Evolutionary conservation across 108 stramenopile genomes (phyloP).

Genomic region (Skeletonema potamos): DNA sequence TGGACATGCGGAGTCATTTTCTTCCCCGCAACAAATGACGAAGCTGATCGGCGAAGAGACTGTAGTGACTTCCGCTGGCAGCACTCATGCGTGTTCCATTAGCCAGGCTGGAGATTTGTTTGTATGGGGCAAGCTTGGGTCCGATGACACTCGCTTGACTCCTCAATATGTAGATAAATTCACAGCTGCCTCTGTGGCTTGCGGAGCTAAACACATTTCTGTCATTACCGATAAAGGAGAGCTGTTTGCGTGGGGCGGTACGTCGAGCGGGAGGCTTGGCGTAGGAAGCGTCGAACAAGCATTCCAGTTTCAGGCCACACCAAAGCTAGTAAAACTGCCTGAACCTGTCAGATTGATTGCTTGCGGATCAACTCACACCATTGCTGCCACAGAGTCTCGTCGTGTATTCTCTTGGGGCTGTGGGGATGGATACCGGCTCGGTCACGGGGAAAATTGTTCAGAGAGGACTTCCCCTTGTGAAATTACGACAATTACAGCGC

Average conservation of each 20-base stretch:
- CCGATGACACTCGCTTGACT: slow-evolving; percentile 18
- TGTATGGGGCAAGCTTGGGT: slow-evolving; percentile 61
- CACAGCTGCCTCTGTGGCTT: slow-evolving; percentile 29
- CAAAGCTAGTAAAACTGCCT: slow-evolving; percentile 39
- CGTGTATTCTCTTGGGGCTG: slow-evolving; percentile 65
- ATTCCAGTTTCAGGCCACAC: slow-evolving; percentile 52
- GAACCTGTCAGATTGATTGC: slow-evolving; percentile 41
- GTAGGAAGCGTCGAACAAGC: slow-evolving; percentile 35
- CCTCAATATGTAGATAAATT: slow-evolving; percentile 37
- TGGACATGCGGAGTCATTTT: slow-evolving; percentile 2
- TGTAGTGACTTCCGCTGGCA: slow-evolving; percentile 51
- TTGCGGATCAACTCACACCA: slow-evolving; percentile 69
- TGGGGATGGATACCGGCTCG: slow-evolving; percentile 68
- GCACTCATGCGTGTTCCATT: slow-evolving; percentile 52
- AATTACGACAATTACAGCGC: neutral
- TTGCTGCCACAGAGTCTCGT: slow-evolving; percentile 43
- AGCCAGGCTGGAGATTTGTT: slow-evolving; percentile 51
- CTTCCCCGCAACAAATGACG: slow-evolving; percentile 55
- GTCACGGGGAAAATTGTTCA: slow-evolving; percentile 52
- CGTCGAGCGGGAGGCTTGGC: too few relatives aligned
- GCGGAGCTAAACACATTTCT: slow-evolving; percentile 57
- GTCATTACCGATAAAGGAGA: slow-evolving; percentile 24
- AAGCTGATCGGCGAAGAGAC: slow-evolving; percentile 69
- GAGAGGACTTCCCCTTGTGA: slow-evolving; percentile 27
- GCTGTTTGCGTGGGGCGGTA: slow-evolving; percentile 59